Evolutionary conservation across 75 land plant species (phyloP).

Genomic region (Cupressus sempervirens): DNA sequence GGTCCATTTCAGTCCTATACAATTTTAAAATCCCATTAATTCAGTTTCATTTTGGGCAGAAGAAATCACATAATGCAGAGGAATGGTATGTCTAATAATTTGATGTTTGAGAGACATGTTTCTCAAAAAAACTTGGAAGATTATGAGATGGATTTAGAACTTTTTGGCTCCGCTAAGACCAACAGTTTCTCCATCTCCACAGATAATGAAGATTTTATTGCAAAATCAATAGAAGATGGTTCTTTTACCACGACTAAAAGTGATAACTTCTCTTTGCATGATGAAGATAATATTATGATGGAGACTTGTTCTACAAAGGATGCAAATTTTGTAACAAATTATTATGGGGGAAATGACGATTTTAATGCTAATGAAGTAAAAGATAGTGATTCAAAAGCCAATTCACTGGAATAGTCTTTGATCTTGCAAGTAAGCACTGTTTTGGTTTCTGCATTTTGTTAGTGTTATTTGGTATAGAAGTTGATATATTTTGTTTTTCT

Average conservation of each 20-base stretch:
- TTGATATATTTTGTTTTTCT: too few relatives aligned
- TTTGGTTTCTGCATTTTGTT: too few relatives aligned
- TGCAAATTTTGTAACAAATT: neutral
- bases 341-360: neutral
- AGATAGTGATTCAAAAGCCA: too few relatives aligned
- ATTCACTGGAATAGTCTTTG: too few relatives aligned
- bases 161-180: neutral
- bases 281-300: neutral
- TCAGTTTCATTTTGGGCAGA: neutral
- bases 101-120: neutral
- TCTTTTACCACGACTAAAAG: neutral
- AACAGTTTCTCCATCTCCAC: neutral
- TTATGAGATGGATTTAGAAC: neutral
- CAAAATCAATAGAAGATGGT: neutral
- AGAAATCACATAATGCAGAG: neutral
- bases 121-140: neutral
- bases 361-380: too few relatives aligned
- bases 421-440: too few relatives aligned
- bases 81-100: neutral
- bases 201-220: neutral
- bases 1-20: neutral
- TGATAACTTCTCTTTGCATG: neutral
- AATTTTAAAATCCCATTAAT: neutral
- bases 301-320: neutral
- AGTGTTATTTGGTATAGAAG: too few relatives aligned